phyloP scores from a whole-genome alignment of 2,329 filamentous ascomycete genomes.

The Fusarium temperatum region DNA sequence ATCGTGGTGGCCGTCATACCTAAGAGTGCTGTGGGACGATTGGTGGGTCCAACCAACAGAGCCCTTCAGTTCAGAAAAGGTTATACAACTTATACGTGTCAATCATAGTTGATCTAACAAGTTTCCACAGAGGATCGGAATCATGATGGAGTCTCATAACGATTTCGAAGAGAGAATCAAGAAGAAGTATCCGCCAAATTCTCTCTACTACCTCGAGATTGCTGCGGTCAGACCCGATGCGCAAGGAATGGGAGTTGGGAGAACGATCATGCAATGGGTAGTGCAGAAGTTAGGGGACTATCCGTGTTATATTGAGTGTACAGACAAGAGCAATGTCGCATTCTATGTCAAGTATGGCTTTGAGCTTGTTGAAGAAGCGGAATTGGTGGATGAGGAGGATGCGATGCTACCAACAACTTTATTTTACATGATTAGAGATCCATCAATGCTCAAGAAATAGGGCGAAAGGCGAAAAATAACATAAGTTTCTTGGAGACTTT shows the following conservation, averaged over 20 bases:
- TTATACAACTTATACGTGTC: neutral
- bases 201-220: neutral
- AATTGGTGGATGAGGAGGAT: neutral
- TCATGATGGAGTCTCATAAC: neutral
- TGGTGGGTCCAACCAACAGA: neutral
- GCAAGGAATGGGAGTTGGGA: neutral
- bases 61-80: neutral
- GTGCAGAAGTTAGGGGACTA: neutral
- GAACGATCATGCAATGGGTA: neutral
- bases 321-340: neutral
- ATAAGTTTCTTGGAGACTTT: neutral
- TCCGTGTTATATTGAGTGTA: neutral
- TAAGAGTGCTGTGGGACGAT: neutral
- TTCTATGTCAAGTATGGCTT: neutral
- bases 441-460: neutral
- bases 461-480: neutral
- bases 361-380: neutral
- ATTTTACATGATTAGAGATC: neutral
- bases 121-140: neutral
- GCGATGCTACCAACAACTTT: neutral
- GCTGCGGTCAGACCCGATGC: neutral
- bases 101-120: fast-evolving
- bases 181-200: neutral
- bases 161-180: neutral
- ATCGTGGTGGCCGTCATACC: neutral